Evolutionary conservation across 306 rosid species (phyloP), one percentile per base, ranked within the genome.

Genomic region (Ochetophila trinervis): DNA sequence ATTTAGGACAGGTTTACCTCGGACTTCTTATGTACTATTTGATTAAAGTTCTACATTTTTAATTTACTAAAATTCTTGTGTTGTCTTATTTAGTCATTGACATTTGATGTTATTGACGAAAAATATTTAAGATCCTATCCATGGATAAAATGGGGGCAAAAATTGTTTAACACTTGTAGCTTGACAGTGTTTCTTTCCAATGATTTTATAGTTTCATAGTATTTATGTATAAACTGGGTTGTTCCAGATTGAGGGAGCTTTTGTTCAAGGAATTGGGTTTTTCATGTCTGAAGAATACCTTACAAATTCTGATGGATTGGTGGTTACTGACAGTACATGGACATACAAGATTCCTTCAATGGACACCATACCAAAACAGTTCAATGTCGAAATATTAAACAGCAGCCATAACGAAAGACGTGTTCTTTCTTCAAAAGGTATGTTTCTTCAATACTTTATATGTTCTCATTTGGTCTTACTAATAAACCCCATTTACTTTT

Each of bases 161-260:
- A 27, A 27, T 27, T 27, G 32, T 27, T 27, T 4, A 27, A 27
- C 4, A 27, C 32, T 27, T 27, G 32, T 27, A 27, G 32, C 32
- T 27, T 27, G 32, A 4, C 3, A 27, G 32, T 27, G 32, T 27
- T 27, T 27, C 32, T 27, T 27, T 27, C 32, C 32, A 1, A 27
- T 27, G 32, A 27, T 27, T 27, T 27, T 27, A 27, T 27, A 27
- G 32, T 27, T 27, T 27, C 32, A 1, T 27, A 4, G 4, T 27
- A 27, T 63, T 64, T 13, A 49, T 1, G 19, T 16, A 45, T 73
- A 47, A 47, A 10, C 71, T 59, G 48, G 48, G 62, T 66, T 51
- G 72, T 72, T 85, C 79, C 88, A 93, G 98, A 87, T 93, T 67
- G 98, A 93, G 79, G 98, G 98, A 77, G 88, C 96, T 58, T 93